Evolutionary conservation across 2,329 filamentous ascomycete genomes (phyloP).

Genomic region (Botryosphaeria agaves): DNA sequence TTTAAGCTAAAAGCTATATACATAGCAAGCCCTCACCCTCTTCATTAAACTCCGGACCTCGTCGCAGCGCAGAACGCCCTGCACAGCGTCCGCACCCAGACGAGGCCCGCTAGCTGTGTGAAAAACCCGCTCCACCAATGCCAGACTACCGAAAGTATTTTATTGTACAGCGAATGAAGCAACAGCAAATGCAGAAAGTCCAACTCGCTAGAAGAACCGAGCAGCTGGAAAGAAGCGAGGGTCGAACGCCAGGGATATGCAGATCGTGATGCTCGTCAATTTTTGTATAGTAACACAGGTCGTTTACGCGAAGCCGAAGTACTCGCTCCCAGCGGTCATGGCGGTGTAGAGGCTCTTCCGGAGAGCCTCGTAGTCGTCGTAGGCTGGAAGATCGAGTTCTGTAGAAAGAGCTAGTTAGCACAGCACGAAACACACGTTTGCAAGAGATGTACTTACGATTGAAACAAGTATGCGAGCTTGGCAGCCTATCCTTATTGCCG

Average conservation of each 20-base stretch:
- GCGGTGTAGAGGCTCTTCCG: slow-evolving; percentile 81
- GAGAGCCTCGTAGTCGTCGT: slow-evolving; percentile 85
- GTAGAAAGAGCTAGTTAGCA: slow-evolving; percentile 17
- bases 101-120: no score
- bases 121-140: no score
- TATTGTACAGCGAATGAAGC: background rate
- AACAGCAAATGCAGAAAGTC: background rate
- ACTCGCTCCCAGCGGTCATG: slow-evolving; percentile 95
- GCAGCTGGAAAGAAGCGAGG: no score
- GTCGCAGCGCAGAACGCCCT: no score
- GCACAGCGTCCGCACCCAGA: no score
- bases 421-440: background rate
- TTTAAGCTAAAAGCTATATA: no score
- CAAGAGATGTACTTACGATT: slow-evolving; percentile 57
- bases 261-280: background rate
- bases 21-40: no score
- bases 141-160: background rate
- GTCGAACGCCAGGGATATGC: no score
- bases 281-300: background rate
- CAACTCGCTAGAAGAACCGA: background rate
- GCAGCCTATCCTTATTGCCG: slow-evolving; percentile 86
- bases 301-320: slow-evolving; percentile 81
- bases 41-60: no score
- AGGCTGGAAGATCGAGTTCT: slow-evolving; percentile 97
- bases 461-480: slow-evolving; percentile 96